Conservation (phyloP, 2,329 filamentous ascomycete species). For the Beauveria sp. region DNA sequence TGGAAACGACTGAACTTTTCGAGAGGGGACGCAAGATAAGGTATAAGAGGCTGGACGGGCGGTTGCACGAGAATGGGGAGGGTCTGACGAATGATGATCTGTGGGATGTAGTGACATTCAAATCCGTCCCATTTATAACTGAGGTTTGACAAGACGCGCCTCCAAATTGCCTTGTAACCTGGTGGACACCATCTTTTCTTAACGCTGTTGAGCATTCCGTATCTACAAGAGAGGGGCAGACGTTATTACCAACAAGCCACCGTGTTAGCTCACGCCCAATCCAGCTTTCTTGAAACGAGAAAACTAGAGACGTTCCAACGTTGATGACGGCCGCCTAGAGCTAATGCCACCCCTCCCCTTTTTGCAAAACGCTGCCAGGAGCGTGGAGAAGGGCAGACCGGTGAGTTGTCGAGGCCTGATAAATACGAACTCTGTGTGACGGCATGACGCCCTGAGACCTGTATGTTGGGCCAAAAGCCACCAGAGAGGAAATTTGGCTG, state of each 20-base stretch:
- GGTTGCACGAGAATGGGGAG: background rate
- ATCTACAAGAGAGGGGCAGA: background rate
- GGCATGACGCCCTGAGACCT: background rate
- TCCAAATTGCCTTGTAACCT: background rate
- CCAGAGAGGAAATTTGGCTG: background rate
- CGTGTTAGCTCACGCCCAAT: background rate
- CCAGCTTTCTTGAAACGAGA: background rate
- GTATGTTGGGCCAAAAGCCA: background rate
- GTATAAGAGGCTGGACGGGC: background rate
- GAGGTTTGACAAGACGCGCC: background rate
- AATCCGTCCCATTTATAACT: background rate
- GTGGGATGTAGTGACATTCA: background rate
- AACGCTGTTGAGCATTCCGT: background rate
- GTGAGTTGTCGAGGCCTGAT: background rate
- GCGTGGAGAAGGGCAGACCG: background rate
- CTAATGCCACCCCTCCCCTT: background rate
- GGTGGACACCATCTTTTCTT: constrained; percentile 6
- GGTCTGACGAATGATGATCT: background rate
- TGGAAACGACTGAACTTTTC: background rate
- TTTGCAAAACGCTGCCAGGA: background rate
- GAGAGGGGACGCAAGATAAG: background rate
- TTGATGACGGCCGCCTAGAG: background rate
- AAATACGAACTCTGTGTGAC: background rate
- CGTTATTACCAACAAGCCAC: background rate
- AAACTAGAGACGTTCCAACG: background rate